A percentile compares a stretch with the other conserved stretches of the same genome.
Evolutionary conservation across 352 stramenopile genomes (phyloP).

Genomic region (Globisporangium paroecandrum): DNA sequence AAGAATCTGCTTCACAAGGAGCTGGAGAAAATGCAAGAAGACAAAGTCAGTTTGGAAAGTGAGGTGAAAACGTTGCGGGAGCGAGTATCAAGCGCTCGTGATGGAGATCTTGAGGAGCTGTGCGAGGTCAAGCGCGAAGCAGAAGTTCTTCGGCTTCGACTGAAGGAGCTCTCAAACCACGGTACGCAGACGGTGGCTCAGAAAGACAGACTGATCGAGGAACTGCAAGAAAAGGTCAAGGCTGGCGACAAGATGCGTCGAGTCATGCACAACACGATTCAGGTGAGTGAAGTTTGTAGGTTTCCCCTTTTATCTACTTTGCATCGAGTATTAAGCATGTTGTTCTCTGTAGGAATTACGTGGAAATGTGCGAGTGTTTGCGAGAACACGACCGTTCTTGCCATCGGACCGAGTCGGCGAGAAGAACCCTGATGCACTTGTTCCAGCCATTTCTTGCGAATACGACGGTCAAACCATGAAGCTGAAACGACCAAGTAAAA

Average conservation of each 20-base stretch:
- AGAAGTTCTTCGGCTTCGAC: constrained; percentile 61
- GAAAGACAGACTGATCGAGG: constrained; percentile 62
- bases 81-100: constrained; percentile 43
- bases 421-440: constrained; percentile 26
- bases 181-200: constrained; percentile 61
- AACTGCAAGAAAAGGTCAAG: constrained; percentile 71
- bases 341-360: constrained; percentile 88
- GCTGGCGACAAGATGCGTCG: constrained; percentile 84
- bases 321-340: background rate
- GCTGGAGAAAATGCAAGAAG: constrained; percentile 63
- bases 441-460: constrained; percentile 59
- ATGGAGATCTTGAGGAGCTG: constrained; percentile 66
- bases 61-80: constrained; percentile 64
- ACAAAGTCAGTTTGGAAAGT: constrained; percentile 72
- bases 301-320: background rate
- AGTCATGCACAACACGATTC: constrained; percentile 98
- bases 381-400: constrained; percentile 90
- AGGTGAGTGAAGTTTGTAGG: constrained; percentile 33
- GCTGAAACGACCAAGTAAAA: constrained; percentile 49
- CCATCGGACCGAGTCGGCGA: constrained; percentile 65
- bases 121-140: constrained; percentile 68
- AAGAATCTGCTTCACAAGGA: constrained; percentile 31
- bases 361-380: constrained; percentile 98
- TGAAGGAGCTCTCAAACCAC: constrained; percentile 64
- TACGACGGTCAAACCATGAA: constrained; percentile 70